Conservation (phyloP, 2,329 filamentous ascomycete genomes). For the Pseudonectria buxi region DNA sequence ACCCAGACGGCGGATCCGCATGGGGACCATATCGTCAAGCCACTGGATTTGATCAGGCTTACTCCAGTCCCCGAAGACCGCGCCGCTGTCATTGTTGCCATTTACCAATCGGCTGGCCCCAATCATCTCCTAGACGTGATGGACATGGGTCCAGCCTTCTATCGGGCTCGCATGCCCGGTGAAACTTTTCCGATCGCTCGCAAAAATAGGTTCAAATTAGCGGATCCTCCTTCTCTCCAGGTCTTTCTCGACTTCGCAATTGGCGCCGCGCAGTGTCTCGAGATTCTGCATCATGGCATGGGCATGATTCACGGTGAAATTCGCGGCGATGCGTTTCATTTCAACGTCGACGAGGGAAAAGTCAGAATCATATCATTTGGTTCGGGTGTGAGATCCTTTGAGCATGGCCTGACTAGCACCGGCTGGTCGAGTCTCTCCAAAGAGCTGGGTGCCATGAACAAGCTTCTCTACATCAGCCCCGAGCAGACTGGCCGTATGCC, state of each 20-base stretch:
- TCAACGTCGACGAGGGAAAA: constrained; percentile 59
- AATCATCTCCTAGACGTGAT: constrained; percentile 67
- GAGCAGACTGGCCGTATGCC: constrained; percentile 93
- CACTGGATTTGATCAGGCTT: constrained; percentile 71
- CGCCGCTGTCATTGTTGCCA: constrained; percentile 65
- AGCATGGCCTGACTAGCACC: constrained; percentile 77
- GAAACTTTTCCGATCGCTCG: constrained; percentile 42
- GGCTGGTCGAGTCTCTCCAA: constrained; percentile 81
- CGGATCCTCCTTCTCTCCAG: constrained; percentile 60
- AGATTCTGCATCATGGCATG: constrained; percentile 84
- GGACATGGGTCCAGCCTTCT: constrained; percentile 72
- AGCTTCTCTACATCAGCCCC: constrained; percentile 85
- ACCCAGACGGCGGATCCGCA: constrained; percentile 64
- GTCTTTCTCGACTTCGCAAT: constrained; percentile 87
- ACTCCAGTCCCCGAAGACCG: constrained; percentile 62
- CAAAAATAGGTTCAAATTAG: constrained; percentile 40
- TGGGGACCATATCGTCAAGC: constrained; percentile 69
- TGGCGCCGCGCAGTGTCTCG: constrained; percentile 76
- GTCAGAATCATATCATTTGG: constrained; percentile 83
- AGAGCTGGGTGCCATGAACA: constrained; percentile 80
- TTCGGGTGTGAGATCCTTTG: constrained; percentile 79
- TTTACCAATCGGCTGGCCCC: constrained; percentile 70
- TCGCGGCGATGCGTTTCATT: constrained; percentile 85
- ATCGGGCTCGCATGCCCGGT: constrained; percentile 46
- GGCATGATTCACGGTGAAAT: constrained; percentile 87